A percentile compares a stretch with the other conserved stretches of the same genome.
phyloP scores from a whole-genome alignment of 495 filamentous ascomycete species.

The Trichoderma erinaceum region DNA sequence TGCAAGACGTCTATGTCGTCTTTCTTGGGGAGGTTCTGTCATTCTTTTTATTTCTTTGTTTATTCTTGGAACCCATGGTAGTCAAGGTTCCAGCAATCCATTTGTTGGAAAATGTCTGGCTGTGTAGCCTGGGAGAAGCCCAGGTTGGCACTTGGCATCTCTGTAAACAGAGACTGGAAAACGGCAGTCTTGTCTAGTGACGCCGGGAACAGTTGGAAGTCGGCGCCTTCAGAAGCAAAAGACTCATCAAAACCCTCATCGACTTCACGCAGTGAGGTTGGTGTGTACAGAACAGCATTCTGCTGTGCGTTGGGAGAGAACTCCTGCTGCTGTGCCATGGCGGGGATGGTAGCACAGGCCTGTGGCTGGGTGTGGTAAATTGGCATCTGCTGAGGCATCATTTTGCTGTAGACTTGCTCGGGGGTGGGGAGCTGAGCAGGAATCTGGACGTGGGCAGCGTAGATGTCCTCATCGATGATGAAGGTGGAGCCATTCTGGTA shows the following conservation, averaged over 20 bases:
- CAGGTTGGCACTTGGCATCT: constrained; percentile 14
- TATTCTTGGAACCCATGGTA: constrained; percentile 2
- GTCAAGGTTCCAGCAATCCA: constrained; percentile 11
- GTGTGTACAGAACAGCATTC: constrained; percentile 59
- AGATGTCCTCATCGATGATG: constrained; percentile 50
- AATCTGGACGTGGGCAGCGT: constrained; percentile 36
- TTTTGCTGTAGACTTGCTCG: constrained; percentile 35
- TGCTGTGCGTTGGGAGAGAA: constrained; percentile 59
- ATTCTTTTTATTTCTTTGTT: constrained; percentile 14
- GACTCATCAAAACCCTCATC: constrained; percentile 49
- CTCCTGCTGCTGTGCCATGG: constrained; percentile 30
- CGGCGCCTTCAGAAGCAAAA: constrained; percentile 29
- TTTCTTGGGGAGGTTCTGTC: not conserved
- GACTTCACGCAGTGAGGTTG: constrained; percentile 41
- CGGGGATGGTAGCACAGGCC: constrained; percentile 27
- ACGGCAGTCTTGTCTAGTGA: constrained; percentile 24
- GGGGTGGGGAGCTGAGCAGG: constrained; percentile 33
- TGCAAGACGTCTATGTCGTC: not conserved
- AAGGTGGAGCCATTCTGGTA: constrained; percentile 43
- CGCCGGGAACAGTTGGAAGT: constrained; percentile 44
- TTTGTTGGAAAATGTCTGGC: constrained; percentile 17
- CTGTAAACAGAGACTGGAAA: constrained; percentile 20
- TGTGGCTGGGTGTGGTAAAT: constrained; percentile 31
- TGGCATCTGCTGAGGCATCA: constrained; percentile 30
- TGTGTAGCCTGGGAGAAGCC: constrained; percentile 18